Percentiles rank a stretch among this genome's conserved stretches.
Evolutionary conservation across 768 basidiomycete genomes (phyloP).

Genomic region (Dictyophora rubrovolvata): DNA sequence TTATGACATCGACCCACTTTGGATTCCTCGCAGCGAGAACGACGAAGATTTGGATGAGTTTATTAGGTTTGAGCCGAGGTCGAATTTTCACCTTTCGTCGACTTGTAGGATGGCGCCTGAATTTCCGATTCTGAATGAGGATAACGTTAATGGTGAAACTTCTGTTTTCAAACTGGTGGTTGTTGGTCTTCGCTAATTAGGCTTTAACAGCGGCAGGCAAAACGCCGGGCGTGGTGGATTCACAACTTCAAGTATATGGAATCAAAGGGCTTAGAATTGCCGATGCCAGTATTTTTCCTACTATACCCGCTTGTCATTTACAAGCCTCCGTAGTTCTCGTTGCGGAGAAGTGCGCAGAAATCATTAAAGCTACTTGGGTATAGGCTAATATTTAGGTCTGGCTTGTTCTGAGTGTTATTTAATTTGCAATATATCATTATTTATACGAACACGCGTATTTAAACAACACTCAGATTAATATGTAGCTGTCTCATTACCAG

Average conservation of each 20-base stretch:
- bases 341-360: slow-evolving; percentile 30
- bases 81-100: slow-evolving; percentile 27
- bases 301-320: slow-evolving; percentile 22
- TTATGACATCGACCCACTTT: slow-evolving; percentile 18
- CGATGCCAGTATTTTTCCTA: slow-evolving; percentile 26
- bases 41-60: slow-evolving; percentile 26
- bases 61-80: slow-evolving; percentile 16
- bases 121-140: too few relatives aligned
- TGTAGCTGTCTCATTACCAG: too few relatives aligned
- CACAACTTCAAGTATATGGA: slow-evolving; percentile 36
- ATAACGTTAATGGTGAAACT: too few relatives aligned
- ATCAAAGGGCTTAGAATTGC: slow-evolving; percentile 30
- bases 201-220: too few relatives aligned
- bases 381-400: too few relatives aligned
- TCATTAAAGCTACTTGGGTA: background rate
- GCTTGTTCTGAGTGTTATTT: too few relatives aligned
- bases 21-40: slow-evolving; percentile 19
- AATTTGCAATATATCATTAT: too few relatives aligned
- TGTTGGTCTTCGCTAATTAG: too few relatives aligned
- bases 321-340: slow-evolving; percentile 25
- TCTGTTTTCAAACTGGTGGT: too few relatives aligned
- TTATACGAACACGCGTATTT: too few relatives aligned
- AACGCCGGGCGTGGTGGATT: slow-evolving; percentile 36
- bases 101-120: slow-evolving; percentile 28
- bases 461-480: too few relatives aligned